Conservation (phyloP, 75 land plant genomes). For the Sequoiadendron giganteum region DNA sequence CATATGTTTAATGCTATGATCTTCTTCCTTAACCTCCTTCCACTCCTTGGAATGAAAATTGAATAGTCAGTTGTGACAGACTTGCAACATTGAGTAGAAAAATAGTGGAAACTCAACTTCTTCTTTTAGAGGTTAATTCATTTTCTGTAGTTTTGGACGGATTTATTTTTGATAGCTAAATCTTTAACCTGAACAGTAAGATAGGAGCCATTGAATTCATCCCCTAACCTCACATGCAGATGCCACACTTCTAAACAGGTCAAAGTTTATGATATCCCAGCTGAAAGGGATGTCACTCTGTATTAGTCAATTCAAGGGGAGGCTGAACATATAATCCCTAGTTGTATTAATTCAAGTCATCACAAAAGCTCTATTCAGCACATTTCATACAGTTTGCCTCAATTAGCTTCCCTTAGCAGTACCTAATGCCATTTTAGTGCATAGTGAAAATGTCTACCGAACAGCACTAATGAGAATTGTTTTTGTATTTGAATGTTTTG, state of each 20-base stretch:
- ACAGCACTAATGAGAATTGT: neutral
- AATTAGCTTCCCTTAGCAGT: neutral
- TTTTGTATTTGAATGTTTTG: neutral
- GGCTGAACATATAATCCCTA: neutral
- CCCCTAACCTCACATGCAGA: neutral
- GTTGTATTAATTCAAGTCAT: neutral
- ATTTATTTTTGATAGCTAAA: neutral
- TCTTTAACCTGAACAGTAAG: neutral
- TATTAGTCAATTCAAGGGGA: neutral
- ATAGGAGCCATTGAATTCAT: neutral
- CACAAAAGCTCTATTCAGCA: neutral
- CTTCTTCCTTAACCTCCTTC: neutral
- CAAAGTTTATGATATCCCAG: neutral
- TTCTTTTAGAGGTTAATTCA: neutral
- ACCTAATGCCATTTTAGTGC: neutral
- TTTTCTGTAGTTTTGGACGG: neutral
- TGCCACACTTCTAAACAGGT: neutral
- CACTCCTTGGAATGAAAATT: neutral
- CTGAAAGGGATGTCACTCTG: neutral
- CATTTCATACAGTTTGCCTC: neutral
- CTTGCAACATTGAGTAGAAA: neutral
- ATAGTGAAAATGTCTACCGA: neutral
- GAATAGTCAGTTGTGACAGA: neutral
- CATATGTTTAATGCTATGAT: neutral
- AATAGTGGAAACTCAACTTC: neutral